Conservation (phyloP, 495 filamentous ascomycete genomes). For the Oidiodendron maius region DNA sequence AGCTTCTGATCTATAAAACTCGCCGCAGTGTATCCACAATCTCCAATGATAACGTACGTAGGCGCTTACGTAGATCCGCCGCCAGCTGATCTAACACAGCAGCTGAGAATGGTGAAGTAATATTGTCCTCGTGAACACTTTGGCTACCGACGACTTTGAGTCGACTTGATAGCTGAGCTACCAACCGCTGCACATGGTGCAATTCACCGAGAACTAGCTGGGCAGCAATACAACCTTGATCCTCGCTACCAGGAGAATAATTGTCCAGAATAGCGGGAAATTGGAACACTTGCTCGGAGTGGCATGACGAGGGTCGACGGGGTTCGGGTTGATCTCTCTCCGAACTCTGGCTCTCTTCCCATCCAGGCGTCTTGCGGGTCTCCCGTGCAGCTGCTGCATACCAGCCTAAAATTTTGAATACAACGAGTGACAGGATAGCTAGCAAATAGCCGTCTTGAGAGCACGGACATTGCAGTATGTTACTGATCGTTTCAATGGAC, state of each 20-base stretch:
- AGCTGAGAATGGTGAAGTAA: slow-evolving; percentile 1
- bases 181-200: slow-evolving; percentile 31
- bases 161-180: slow-evolving; percentile 16
- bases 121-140: not conserved
- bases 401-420: slow-evolving; percentile 4
- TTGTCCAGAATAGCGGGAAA: slow-evolving; percentile 17
- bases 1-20: too few relatives aligned
- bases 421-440: slow-evolving; percentile 4
- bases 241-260: slow-evolving; percentile 20
- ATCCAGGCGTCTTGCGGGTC: not conserved
- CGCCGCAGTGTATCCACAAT: not conserved
- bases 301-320: not conserved
- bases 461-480: slow-evolving; percentile 11
- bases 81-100: slow-evolving; percentile 2
- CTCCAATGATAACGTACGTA: not conserved
- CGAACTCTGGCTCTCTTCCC: not conserved
- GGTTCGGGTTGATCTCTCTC: too few relatives aligned
- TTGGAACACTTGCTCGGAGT: not conserved
- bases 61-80: slow-evolving; percentile 4
- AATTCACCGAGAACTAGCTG: slow-evolving; percentile 35
- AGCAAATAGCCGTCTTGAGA: slow-evolving; percentile 9
- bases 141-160: slow-evolving; percentile 1
- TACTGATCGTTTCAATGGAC: slow-evolving; percentile 8
- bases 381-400: not conserved
- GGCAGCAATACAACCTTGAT: slow-evolving; percentile 25